A percentile compares a stretch with the other conserved stretches of the same genome.
phyloP scores from a whole-genome alignment of 768 basidiomycete species.

The Imleria badia region DNA sequence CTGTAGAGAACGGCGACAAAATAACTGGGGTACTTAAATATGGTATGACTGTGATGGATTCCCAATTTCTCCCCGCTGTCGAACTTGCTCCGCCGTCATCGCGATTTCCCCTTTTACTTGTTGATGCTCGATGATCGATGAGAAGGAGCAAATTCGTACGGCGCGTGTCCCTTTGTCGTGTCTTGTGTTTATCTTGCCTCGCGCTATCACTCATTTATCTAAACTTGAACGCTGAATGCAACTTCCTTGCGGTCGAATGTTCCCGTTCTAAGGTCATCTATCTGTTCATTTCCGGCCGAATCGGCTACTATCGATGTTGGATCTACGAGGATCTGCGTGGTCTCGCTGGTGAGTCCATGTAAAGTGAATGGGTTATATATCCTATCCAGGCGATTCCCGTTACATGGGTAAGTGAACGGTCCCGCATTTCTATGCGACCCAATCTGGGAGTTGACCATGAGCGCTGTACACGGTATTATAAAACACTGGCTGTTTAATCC shows the following conservation, averaged over 20 bases:
- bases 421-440: constrained; percentile 6
- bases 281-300: constrained; percentile 8
- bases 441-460: constrained; percentile 1
- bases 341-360: constrained; percentile 5
- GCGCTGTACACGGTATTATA: constrained; percentile 1
- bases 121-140: constrained; percentile 40
- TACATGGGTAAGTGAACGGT: constrained; percentile 1
- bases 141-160: constrained; percentile 14
- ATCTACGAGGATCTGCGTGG: constrained; percentile 20
- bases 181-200: constrained; percentile 18
- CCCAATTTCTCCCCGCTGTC: constrained; percentile 56
- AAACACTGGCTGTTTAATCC: background rate
- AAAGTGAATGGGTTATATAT: constrained; percentile 22
- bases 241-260: constrained; percentile 14
- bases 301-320: constrained; percentile 1
- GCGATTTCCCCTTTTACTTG: constrained; percentile 72
- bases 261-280: constrained; percentile 9
- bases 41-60: constrained; percentile 52
- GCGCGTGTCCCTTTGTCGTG: constrained; percentile 13
- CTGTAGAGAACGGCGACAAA: constrained; percentile 36
- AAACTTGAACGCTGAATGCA: constrained; percentile 23
- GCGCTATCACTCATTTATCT: constrained; percentile 31
- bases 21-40: constrained; percentile 47
- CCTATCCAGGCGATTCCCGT: constrained; percentile 20
- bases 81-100: constrained; percentile 69